A percentile compares a stretch with the other conserved stretches of the same genome.
phyloP scores from a whole-genome alignment of 148 eudicot genomes.

The Bassia scoparia region DNA sequence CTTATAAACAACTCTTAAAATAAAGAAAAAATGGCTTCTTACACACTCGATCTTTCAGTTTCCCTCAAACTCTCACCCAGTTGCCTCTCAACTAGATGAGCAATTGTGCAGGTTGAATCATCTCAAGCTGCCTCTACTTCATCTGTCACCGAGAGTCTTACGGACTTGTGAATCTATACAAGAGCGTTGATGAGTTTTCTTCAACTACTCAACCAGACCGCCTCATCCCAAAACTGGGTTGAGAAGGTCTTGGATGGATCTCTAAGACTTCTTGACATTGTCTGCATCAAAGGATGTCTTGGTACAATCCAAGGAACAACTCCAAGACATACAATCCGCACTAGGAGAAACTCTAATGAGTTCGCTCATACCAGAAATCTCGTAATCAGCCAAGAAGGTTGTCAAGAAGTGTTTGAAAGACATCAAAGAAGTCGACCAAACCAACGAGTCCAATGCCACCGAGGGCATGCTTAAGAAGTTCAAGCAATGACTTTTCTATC shows the following conservation, averaged over 20 bases:
- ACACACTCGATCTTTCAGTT: conserved; percentile 27
- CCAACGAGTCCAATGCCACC: neutral
- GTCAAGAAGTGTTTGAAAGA: conserved; percentile 24
- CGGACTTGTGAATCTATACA: conserved; percentile 18
- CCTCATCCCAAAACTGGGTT: conserved; percentile 2
- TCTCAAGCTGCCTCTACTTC: conserved; percentile 32
- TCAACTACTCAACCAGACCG: conserved; percentile 21
- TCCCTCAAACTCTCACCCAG: conserved; percentile 24
- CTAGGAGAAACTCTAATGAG: conserved; percentile 24
- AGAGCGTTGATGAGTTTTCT: conserved; percentile 31
- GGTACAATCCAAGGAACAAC: conserved; percentile 19
- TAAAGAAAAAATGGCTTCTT: conserved; percentile 14
- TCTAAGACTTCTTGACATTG: conserved; percentile 29
- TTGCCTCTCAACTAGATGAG: conserved; percentile 8
- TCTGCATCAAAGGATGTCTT: conserved; percentile 30
- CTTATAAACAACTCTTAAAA: neutral
- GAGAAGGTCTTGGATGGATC: conserved; percentile 28
- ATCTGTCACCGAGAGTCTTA: conserved; percentile 20
- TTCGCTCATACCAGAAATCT: conserved; percentile 1
- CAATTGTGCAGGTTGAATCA: conserved; percentile 22
- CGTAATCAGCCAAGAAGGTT: conserved; percentile 20
- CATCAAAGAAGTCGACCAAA: conserved; percentile 15
- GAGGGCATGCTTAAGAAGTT: conserved; percentile 19
- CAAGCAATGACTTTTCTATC: conserved; percentile 8
- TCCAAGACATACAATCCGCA: conserved; percentile 27